Percentiles rank a stretch among this genome's conserved stretches.
Evolutionary conservation across 176 grass and related monocot genomes (phyloP).

Genomic region (Zoysia pacifica): DNA sequence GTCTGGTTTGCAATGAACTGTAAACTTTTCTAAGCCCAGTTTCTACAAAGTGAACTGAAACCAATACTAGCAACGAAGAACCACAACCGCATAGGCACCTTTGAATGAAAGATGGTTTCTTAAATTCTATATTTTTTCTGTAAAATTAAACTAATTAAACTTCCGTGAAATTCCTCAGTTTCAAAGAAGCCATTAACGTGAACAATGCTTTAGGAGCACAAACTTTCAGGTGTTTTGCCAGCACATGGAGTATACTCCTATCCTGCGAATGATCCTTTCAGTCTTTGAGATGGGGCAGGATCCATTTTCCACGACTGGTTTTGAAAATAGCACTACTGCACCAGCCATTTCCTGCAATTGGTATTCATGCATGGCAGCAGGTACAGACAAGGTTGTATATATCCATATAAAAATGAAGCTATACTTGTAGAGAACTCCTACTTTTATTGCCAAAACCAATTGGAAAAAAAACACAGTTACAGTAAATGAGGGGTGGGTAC

Average conservation of each 20-base stretch:
- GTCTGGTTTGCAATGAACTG: background rate
- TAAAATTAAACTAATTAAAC: too few species aligned
- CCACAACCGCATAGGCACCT: too few species aligned
- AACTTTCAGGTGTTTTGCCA: slow-evolving; percentile 7
- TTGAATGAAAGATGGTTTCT: too few species aligned
- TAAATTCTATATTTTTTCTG: too few species aligned
- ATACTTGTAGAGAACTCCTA: too few species aligned
- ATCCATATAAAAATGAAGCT: slow-evolving; percentile 3
- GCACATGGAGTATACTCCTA: background rate
- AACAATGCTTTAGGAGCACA: background rate
- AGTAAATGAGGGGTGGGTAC: slow-evolving; percentile 38
- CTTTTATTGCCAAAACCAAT: slow-evolving; percentile 29
- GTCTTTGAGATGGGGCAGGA: slow-evolving; percentile 27
- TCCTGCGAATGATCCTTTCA: slow-evolving; percentile 9
- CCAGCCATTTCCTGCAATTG: slow-evolving; percentile 22
- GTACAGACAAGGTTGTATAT: slow-evolving; percentile 28
- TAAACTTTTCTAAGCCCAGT: background rate
- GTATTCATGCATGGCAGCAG: slow-evolving; percentile 35
- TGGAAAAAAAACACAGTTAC: slow-evolving; percentile 28
- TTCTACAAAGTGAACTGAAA: slow-evolving; percentile 7
- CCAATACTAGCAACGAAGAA: background rate
- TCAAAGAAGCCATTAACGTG: background rate
- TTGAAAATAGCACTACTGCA: slow-evolving; percentile 28
- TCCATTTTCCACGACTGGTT: slow-evolving; percentile 21
- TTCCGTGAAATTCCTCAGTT: too few species aligned